Base-by-base conservation (phyloP, 108 stramenopile genomes). In the Skeletonema menzelii region DNA sequence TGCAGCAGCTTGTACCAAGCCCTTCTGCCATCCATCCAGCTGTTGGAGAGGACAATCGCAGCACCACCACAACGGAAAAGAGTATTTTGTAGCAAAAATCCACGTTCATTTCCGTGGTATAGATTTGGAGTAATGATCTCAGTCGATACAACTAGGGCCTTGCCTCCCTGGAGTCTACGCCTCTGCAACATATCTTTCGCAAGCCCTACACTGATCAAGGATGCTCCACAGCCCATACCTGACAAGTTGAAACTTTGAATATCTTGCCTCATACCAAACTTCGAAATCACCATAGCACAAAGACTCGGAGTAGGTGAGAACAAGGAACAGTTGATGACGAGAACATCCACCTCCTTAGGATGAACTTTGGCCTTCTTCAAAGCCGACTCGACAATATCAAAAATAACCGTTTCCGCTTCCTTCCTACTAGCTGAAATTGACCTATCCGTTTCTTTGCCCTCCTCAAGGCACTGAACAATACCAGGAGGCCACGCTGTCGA, bases 401-500 rank as follows among this genome's bases (percentile, higher is more conserved):
- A 97, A 42, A 98, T 92, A n/a, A 98, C 95, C 46, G 84, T 86
- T 75, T 97, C 95, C 7, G 94, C 93, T 76, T 99, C 98, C 61
- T 92, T 84, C 34, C 98, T 86, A 59, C 95, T 90, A 0, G 86
- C 97, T 20, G 89, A 91, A 6, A 97, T 93, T 44, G 92, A 91
- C 46, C 85, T 76, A 81, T 98, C 97, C 1, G 94, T 82, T 77
- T 84, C 76, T 60, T 85, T 85, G 47, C 76, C 76, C 8, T 70
- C 40, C 56, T 88, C 34, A n/a, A 97, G 81, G 72, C 91, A 87
- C 61, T 88, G 82, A 12, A 85, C 80, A 70, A 97, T 98, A 15
- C 97, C 97, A 7, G 98, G 98, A 31, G 98, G 98, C 98, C 98
- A 99, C 7, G 97, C 97, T 12, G 98, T 99, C 4, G 93, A 87